Percentiles rank a stretch among this genome's conserved stretches.
Evolutionary conservation across 1,139 yeast genomes (phyloP).

Genomic region (Geotrichum cucujoidarum): DNA sequence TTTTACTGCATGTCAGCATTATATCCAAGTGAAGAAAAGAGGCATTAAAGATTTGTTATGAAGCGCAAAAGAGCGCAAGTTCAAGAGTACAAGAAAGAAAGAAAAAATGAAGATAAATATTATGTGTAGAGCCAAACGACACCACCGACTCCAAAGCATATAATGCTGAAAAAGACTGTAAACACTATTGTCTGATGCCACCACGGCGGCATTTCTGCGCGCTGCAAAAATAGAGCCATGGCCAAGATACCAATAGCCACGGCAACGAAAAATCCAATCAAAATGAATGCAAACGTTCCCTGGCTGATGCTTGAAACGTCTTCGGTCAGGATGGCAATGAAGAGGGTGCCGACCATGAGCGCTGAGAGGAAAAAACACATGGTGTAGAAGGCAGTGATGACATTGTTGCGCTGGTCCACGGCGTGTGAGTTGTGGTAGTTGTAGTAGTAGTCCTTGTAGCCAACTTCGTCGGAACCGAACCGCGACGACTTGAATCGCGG

Average conservation of each 20-base stretch:
- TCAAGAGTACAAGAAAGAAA: not conserved
- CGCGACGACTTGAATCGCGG: slow-evolving; percentile 25
- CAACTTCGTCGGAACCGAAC: slow-evolving; percentile 8
- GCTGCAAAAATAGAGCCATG: slow-evolving; percentile 40
- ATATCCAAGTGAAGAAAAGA: too few relatives aligned
- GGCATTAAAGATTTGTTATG: not conserved
- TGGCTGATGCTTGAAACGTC: slow-evolving; percentile 30
- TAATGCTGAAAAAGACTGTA: slow-evolving; percentile 39
- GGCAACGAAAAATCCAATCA: slow-evolving; percentile 37
- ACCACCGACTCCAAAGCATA: slow-evolving; percentile 46
- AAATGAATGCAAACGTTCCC: slow-evolving; percentile 29
- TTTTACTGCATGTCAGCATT: too few relatives aligned
- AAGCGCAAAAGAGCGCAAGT: not conserved
- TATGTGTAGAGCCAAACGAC: slow-evolving; percentile 34
- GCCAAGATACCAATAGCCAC: slow-evolving; percentile 39
- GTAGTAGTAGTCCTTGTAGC: slow-evolving; percentile 10
- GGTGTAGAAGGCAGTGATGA: slow-evolving; percentile 45
- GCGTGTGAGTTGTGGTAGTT: slow-evolving; percentile 3
- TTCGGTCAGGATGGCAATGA: slow-evolving; percentile 43
- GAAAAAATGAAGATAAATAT: not conserved
- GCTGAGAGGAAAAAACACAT: slow-evolving; percentile 42
- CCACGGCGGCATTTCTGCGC: slow-evolving; percentile 40
- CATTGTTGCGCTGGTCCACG: slow-evolving; percentile 42
- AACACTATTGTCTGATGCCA: slow-evolving; percentile 42
- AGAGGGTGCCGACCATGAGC: slow-evolving; percentile 44